phyloP scores from a whole-genome alignment of 805 yeast genomes.

The Barnettozyma vustinii region DNA sequence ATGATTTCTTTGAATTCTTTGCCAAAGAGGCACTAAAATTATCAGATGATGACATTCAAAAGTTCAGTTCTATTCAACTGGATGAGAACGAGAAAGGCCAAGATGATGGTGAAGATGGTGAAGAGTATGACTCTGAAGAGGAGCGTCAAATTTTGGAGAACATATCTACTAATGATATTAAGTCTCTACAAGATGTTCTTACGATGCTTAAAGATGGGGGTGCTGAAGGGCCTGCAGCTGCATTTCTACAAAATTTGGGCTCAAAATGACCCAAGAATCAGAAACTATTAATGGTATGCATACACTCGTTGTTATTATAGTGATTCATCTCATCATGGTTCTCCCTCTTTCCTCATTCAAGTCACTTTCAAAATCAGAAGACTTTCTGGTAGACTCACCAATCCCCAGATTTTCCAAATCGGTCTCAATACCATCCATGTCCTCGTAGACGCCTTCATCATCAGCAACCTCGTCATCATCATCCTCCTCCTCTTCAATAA shows the following conservation, averaged over 20 bases:
- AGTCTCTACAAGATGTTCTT: constrained; percentile 23
- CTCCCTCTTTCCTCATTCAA: constrained; percentile 17
- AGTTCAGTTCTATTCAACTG: constrained; percentile 26
- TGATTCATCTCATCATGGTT: constrained; percentile 2
- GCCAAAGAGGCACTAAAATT: constrained; percentile 48
- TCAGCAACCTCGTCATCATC: constrained; percentile 10
- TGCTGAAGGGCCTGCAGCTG: constrained; percentile 31
- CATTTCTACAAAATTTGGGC: constrained; percentile 26
- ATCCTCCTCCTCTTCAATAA: constrained; percentile 24
- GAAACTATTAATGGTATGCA: neutral
- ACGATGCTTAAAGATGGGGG: constrained; percentile 25
- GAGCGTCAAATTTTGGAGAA: constrained; percentile 16
- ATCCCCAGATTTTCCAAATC: constrained; percentile 20
- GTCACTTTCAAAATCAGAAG: constrained; percentile 23
- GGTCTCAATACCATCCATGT: constrained; percentile 17
- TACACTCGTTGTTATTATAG: neutral
- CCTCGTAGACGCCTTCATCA: constrained; percentile 3
- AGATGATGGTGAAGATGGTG: constrained; percentile 9
- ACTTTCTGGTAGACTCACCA: constrained; percentile 19
- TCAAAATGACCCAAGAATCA: neutral
- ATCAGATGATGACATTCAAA: constrained; percentile 39
- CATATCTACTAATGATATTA: constrained; percentile 5
- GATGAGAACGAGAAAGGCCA: constrained; percentile 13
- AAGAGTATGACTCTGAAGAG: constrained; percentile 17
- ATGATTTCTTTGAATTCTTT: constrained; percentile 65